phyloP scores from a whole-genome alignment of 306 rosid species.

The Gynostemma pentaphyllum region DNA sequence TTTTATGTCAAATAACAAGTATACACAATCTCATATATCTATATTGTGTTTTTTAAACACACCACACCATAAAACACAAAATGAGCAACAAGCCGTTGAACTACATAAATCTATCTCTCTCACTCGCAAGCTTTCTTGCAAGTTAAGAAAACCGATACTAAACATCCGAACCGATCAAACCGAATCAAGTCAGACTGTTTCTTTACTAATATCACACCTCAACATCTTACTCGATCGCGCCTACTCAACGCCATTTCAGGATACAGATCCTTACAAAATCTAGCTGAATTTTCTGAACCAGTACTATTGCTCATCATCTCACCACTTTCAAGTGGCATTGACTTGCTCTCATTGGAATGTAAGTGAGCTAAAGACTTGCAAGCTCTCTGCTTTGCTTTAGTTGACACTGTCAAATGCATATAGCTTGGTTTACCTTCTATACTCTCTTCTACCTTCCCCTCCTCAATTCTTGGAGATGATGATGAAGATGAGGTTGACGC shows the following conservation, averaged over 20 bases:
- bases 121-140: background rate
- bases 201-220: no score
- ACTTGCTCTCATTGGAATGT: conserved; percentile 19
- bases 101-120: background rate
- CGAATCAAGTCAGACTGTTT: no score
- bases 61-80: background rate
- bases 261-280: conserved; percentile 32
- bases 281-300: conserved; percentile 36
- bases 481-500: conserved; percentile 38
- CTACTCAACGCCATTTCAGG: conserved; percentile 16
- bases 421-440: conserved; percentile 34
- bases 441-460: conserved; percentile 22
- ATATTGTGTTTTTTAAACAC: background rate
- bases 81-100: conserved; percentile 7
- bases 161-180: no score
- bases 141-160: no score
- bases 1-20: no score
- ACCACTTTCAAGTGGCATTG: conserved; percentile 30
- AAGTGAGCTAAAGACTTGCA: no score
- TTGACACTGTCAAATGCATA: conserved; percentile 55
- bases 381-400: conserved; percentile 46
- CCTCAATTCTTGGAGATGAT: conserved; percentile 23
- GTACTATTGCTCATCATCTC: conserved; percentile 17
- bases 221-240: conserved; percentile 19
- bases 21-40: background rate